Conservation (phyloP, 805 yeast genomes). For the Priceomyces castillae region DNA sequence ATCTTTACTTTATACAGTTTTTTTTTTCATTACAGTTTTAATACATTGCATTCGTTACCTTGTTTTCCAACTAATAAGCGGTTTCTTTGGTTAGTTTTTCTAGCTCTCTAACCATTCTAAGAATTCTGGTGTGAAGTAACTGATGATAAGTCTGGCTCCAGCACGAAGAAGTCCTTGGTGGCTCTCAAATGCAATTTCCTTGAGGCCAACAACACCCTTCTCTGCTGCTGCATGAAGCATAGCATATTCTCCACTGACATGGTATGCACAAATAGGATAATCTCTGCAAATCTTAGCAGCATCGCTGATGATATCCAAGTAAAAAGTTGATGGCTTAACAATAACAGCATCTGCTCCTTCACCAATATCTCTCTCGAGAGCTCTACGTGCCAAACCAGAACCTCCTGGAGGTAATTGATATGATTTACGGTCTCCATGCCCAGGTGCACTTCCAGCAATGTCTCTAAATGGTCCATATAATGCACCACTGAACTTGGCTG, state of each 20-base stretch:
- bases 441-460: slow-evolving; percentile 91
- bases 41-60: no score
- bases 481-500: slow-evolving; percentile 90
- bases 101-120: slow-evolving; percentile 70
- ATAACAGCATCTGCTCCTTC: slow-evolving; percentile 97
- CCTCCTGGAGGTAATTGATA: slow-evolving; percentile 95
- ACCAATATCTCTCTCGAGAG: slow-evolving; percentile 74
- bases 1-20: no score
- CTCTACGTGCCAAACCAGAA: slow-evolving; percentile 90
- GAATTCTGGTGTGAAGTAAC: slow-evolving; percentile 94
- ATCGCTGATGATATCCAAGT: slow-evolving; percentile 85
- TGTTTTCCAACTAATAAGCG: no score
- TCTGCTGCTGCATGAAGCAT: slow-evolving; percentile 99
- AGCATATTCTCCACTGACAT: slow-evolving; percentile 95
- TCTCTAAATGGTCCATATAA: slow-evolving; percentile 97
- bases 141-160: slow-evolving; percentile 87
- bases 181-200: slow-evolving; percentile 78
- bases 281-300: slow-evolving; percentile 80
- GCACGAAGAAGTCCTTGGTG: slow-evolving; percentile 93
- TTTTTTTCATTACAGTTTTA: no score
- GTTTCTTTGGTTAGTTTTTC: no score
- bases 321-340: slow-evolving; percentile 94
- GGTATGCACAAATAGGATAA: slow-evolving; percentile 91
- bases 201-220: slow-evolving; percentile 85
- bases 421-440: slow-evolving; percentile 85